These are phyloP conservation scores for Linderniella brevidens DNA, from an alignment of 257 asterid genomes.

Conservation along the genomic window DNA sequence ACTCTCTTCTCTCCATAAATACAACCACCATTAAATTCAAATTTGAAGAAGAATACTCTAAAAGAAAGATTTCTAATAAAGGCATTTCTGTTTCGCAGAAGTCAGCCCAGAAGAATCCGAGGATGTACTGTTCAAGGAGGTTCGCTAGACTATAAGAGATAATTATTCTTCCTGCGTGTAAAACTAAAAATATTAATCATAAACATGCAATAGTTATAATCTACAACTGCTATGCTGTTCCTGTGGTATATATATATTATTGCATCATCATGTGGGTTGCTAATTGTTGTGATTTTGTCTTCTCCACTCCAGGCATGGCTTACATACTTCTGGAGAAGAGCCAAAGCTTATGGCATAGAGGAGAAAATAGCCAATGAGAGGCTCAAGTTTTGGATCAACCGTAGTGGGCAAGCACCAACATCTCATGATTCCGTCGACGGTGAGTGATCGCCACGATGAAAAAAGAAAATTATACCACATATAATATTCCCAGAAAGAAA, in stretches of 20 bases:
- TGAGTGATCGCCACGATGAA: conserved; percentile 12
- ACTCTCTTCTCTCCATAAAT: not conserved
- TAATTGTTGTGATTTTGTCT: not conserved
- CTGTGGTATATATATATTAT: not conserved
- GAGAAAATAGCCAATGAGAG: conserved; percentile 56
- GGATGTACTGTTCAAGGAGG: conserved; percentile 98
- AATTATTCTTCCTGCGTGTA: conserved; percentile 3
- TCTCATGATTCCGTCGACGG: conserved; percentile 87
- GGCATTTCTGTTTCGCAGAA: conserved; percentile 36
- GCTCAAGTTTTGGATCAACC: conserved; percentile 77
- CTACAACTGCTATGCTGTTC: not conserved
- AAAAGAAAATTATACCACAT: not conserved
- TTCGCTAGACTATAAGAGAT: conserved; percentile 5
- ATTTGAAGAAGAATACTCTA: not conserved
- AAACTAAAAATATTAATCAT: not conserved
- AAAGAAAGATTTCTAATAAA: conserved; percentile 5
- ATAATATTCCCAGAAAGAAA: not conserved
- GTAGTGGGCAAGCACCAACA: conserved; percentile 72
- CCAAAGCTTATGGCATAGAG: conserved; percentile 69
- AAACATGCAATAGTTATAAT: not conserved
- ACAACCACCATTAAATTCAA: not conserved
- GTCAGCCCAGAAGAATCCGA: conserved; percentile 94
- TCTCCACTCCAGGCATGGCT: conserved; percentile 70
- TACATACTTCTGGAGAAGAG: conserved; percentile 87
- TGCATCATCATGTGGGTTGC: not conserved